A percentile compares a stretch with the other conserved stretches of the same genome.
Conservation (phyloP, 805 yeast species). For the Metschnikowia lachancei region DNA sequence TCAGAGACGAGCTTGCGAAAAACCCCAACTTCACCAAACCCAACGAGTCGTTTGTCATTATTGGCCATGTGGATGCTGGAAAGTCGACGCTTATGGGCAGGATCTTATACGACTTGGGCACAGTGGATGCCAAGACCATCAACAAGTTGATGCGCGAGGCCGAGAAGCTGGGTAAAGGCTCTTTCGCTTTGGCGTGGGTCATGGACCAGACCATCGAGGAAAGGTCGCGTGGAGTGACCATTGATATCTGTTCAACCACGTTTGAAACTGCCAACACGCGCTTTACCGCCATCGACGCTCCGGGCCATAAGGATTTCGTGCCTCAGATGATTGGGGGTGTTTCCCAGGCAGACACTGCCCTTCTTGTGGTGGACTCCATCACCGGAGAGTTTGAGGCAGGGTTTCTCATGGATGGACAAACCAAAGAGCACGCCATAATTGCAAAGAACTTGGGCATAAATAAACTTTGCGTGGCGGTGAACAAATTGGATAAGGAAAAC, state of each 20-base stretch:
- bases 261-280: constrained; percentile 55
- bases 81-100: constrained; percentile 80
- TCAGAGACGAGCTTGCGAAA: constrained; percentile 36
- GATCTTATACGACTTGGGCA: constrained; percentile 61
- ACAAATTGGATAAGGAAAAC: constrained; percentile 63
- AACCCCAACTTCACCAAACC: constrained; percentile 45
- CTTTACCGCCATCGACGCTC: constrained; percentile 78
- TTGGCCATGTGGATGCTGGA: constrained; percentile 87
- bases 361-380: constrained; percentile 66
- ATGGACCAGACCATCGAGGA: constrained; percentile 81
- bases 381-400: constrained; percentile 71
- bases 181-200: constrained; percentile 83
- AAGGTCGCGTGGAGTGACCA: constrained; percentile 72
- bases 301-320: constrained; percentile 79
- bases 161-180: constrained; percentile 65
- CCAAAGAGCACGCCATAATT: constrained; percentile 72
- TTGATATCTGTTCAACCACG: constrained; percentile 68
- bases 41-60: constrained; percentile 67
- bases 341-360: constrained; percentile 71
- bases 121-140: constrained; percentile 61
- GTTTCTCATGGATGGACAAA: constrained; percentile 65
- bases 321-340: constrained; percentile 87
- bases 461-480: constrained; percentile 57
- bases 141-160: constrained; percentile 64
- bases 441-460: constrained; percentile 68